A percentile compares a stretch with the other conserved stretches of the same genome.
Conservation (phyloP, 176 grass and related monocot genomes). For the Musa schizocarpa region DNA sequence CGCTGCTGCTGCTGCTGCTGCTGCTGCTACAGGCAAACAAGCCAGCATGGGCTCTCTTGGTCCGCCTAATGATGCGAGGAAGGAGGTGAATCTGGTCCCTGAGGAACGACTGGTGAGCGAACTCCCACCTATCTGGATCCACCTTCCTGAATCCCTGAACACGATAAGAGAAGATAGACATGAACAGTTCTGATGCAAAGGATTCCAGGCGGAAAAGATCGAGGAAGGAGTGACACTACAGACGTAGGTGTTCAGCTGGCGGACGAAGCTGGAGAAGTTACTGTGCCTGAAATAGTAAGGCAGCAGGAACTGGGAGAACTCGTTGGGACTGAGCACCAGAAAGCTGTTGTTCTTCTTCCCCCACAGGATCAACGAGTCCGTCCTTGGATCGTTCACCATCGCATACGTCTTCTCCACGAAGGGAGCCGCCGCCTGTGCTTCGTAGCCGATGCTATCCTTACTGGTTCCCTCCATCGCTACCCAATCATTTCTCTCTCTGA, state of each 20-base stretch:
- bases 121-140: conserved; percentile 67
- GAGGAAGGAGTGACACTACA: not conserved
- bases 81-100: conserved; percentile 54
- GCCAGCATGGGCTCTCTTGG: conserved; percentile 18
- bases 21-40: not conserved
- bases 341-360: conserved; percentile 57
- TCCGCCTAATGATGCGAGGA: conserved; percentile 40
- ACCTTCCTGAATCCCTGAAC: conserved; percentile 67
- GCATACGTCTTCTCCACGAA: conserved; percentile 77
- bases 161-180: not conserved
- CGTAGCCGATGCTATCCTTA: not conserved
- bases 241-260: conserved; percentile 28
- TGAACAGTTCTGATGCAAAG: too few species aligned
- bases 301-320: conserved; percentile 60
- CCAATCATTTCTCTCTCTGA: too few species aligned
- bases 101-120: conserved; percentile 64
- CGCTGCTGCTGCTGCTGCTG: not conserved
- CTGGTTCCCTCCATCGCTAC: conserved; percentile 3
- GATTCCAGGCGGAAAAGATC: too few species aligned
- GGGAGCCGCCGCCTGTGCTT: conserved; percentile 26
- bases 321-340: conserved; percentile 37
- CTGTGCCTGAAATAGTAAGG: conserved; percentile 44
- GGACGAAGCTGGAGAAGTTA: conserved; percentile 34
- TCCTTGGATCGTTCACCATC: conserved; percentile 61
- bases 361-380: conserved; percentile 48